A percentile compares a stretch with the other conserved stretches of the same genome.
Conservation (phyloP, 1,284 basidiomycete species). For the Trametes sp. region DNA sequence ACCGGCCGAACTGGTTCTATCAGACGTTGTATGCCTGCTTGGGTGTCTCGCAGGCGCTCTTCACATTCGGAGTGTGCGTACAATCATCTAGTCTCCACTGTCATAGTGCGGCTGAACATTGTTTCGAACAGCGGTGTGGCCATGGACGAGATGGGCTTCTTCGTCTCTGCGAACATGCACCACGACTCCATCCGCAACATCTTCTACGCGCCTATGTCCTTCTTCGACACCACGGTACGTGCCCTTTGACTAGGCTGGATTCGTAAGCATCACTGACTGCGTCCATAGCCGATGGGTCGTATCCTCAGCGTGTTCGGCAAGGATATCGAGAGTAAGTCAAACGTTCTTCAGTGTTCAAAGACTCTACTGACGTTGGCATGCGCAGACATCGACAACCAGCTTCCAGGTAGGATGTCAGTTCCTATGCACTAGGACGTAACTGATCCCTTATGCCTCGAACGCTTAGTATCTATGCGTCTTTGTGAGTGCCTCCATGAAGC, state of each 20-base stretch:
- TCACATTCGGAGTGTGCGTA: slow-evolving; percentile 66
- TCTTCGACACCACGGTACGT: slow-evolving; percentile 70
- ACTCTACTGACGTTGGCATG: background rate
- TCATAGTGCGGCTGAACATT: slow-evolving; percentile 31
- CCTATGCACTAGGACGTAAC: background rate
- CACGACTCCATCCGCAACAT: slow-evolving; percentile 60
- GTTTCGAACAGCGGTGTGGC: slow-evolving; percentile 53
- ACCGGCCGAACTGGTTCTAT: slow-evolving; percentile 65
- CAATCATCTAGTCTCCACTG: background rate
- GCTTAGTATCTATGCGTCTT: slow-evolving; percentile 68
- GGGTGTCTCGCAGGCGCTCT: slow-evolving; percentile 65
- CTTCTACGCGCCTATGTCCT: slow-evolving; percentile 74
- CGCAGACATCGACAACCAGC: slow-evolving; percentile 66
- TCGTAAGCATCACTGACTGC: background rate
- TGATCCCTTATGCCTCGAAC: background rate
- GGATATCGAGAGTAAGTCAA: slow-evolving; percentile 61
- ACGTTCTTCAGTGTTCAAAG: too few relatives aligned
- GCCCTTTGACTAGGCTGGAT: background rate
- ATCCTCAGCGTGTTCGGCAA: slow-evolving; percentile 72
- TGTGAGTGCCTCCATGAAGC: slow-evolving; percentile 46
- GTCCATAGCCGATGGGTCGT: slow-evolving; percentile 62
- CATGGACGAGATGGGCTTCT: slow-evolving; percentile 64
- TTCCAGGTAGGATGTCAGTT: slow-evolving; percentile 49
- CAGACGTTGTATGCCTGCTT: slow-evolving; percentile 77
- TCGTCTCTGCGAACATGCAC: slow-evolving; percentile 68